Conservation (phyloP, 2,329 filamentous ascomycete species). For the Bipolaris gigantea region DNA sequence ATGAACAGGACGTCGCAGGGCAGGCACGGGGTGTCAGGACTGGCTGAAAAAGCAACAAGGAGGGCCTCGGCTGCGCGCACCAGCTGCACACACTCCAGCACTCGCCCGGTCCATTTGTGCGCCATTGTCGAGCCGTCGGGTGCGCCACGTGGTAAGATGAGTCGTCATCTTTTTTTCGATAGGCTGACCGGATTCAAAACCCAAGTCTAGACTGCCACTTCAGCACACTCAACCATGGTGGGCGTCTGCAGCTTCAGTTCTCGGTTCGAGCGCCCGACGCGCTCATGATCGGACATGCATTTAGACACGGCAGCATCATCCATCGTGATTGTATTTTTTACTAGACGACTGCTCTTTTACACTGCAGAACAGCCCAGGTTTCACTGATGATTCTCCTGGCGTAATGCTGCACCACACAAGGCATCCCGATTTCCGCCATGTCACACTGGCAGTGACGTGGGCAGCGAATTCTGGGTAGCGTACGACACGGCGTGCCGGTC, state of each 20-base stretch:
- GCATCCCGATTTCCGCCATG: not conserved
- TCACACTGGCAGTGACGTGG: not conserved
- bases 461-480: not conserved
- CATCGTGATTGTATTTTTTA: not conserved
- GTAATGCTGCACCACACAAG: not conserved
- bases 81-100: not conserved
- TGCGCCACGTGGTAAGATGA: not conserved
- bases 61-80: not conserved
- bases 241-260: not conserved
- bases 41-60: conserved; percentile 1
- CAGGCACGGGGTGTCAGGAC: not conserved
- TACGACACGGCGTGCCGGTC: not conserved
- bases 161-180: not conserved
- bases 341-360: not conserved
- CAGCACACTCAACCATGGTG: not conserved
- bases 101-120: not conserved
- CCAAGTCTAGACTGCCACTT: not conserved
- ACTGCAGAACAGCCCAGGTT: not conserved
- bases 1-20: not conserved
- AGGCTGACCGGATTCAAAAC: not conserved
- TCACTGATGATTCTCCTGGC: not conserved
- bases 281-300: not conserved
- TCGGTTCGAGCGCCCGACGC: not conserved
- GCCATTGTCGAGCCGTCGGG: not conserved
- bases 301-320: not conserved